phyloP scores from a whole-genome alignment of 1,284 basidiomycete genomes.

The Rhizoctonia solani region DNA sequence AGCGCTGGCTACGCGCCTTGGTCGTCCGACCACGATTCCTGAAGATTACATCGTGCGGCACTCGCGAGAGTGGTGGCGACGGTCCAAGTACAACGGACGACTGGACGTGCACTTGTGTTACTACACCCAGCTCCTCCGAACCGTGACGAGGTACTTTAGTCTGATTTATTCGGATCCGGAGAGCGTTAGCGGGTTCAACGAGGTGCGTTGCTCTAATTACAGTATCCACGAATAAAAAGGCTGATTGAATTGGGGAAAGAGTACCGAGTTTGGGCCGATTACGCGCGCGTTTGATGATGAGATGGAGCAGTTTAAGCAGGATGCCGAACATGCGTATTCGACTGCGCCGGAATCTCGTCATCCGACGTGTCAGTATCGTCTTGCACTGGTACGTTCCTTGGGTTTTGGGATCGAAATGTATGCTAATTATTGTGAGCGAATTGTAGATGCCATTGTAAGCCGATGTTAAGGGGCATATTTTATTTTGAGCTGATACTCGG shows the following conservation, averaged over 20 bases:
- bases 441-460: constrained; percentile 77
- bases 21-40: constrained; percentile 83
- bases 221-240: not conserved
- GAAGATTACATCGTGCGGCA: constrained; percentile 82
- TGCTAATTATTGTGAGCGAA: too few relatives aligned
- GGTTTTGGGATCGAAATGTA: not conserved
- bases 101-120: constrained; percentile 71
- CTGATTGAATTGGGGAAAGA: constrained; percentile 47
- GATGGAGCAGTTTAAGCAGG: constrained; percentile 61
- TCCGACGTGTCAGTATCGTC: constrained; percentile 15
- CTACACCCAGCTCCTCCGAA: constrained; percentile 68
- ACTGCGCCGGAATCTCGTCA: constrained; percentile 55
- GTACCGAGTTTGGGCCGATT: constrained; percentile 66
- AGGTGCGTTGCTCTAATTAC: constrained; percentile 50
- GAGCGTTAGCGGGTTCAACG: constrained; percentile 70
- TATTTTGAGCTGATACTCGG: constrained; percentile 39
- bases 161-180: constrained; percentile 74
- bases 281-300: constrained; percentile 64
- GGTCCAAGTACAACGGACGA: constrained; percentile 33
- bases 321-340: constrained; percentile 63
- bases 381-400: constrained; percentile 49
- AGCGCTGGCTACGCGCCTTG: constrained; percentile 82
- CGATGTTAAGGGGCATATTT: not conserved
- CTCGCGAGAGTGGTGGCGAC: constrained; percentile 51
- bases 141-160: constrained; percentile 74